A percentile compares a stretch with the other conserved stretches of the same genome.
phyloP scores from a whole-genome alignment of 371 early-diverging fungal species.

The Rhizomucor pusillus region DNA sequence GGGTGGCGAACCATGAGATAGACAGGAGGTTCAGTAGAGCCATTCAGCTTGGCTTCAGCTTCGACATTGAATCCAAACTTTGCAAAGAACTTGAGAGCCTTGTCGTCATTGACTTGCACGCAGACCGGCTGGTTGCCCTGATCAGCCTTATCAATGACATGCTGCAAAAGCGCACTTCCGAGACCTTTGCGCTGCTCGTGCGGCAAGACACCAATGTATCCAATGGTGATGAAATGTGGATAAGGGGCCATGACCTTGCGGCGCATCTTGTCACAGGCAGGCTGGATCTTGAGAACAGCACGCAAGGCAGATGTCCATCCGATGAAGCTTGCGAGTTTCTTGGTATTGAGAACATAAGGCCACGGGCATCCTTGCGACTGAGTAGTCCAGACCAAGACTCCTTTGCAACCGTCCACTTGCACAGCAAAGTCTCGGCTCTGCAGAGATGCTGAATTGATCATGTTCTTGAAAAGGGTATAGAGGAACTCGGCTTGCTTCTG shows the following conservation, averaged over 20 bases:
- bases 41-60: constrained; percentile 14
- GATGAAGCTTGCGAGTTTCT: constrained; percentile 32
- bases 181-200: constrained; percentile 44
- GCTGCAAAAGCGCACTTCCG: constrained; percentile 31
- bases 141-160: constrained; percentile 58
- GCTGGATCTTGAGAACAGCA: constrained; percentile 26
- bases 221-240: constrained; percentile 28
- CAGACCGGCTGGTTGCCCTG: constrained; percentile 86
- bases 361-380: constrained; percentile 23
- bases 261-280: constrained; percentile 33
- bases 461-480: constrained; percentile 34
- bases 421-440: constrained; percentile 44
- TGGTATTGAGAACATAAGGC: constrained; percentile 22
- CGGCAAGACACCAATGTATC: constrained; percentile 41
- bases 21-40: constrained; percentile 16
- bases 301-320: constrained; percentile 34
- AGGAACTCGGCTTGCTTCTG: constrained; percentile 24
- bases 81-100: constrained; percentile 69
- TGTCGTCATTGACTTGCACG: constrained; percentile 78
- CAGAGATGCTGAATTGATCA: constrained; percentile 30
- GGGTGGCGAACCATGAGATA: constrained; percentile 37
- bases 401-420: constrained; percentile 48
- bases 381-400: constrained; percentile 45
- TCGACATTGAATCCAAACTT: constrained; percentile 28
- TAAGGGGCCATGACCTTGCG: constrained; percentile 28